Percentiles rank a stretch among this genome's conserved stretches.
Evolutionary conservation across 371 early-diverging fungal species (phyloP).

Genomic region (Zancudomyces culisetae): DNA sequence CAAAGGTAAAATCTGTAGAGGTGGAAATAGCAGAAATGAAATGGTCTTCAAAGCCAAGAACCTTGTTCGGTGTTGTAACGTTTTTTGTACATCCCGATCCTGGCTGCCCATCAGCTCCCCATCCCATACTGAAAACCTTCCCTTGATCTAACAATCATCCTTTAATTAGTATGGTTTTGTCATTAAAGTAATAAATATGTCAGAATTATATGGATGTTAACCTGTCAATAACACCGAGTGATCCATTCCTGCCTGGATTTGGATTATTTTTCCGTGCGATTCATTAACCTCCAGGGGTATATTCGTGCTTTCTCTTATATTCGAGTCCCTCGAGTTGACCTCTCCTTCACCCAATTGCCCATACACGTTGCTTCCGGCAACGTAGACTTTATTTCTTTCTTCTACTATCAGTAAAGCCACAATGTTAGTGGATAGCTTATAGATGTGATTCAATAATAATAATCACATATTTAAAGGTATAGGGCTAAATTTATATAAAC

Average conservation of each 20-base stretch:
- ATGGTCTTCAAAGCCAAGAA: constrained; percentile 19
- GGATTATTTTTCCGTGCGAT: constrained; percentile 24
- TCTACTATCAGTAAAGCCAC: no score
- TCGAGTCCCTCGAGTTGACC: background rate
- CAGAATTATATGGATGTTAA: no score
- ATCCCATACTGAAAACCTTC: constrained; percentile 49
- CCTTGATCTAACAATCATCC: no score
- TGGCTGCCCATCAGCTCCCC: constrained; percentile 60
- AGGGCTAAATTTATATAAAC: no score
- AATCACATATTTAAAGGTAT: no score
- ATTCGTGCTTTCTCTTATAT: constrained; percentile 1
- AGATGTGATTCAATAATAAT: no score
- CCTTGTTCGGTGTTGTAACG: constrained; percentile 24
- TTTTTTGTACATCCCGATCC: constrained; percentile 28
- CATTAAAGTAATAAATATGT: no score
- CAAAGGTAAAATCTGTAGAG: constrained; percentile 51
- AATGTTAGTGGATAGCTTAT: no score
- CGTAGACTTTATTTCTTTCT: constrained; percentile 2
- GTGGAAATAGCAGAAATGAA: constrained; percentile 33
- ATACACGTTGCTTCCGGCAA: constrained; percentile 4
- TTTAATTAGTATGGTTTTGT: no score
- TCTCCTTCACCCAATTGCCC: constrained; percentile 4
- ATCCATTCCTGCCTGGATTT: constrained; percentile 53
- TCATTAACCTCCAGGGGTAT: constrained; percentile 9
- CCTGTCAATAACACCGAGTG: constrained; percentile 43